Evolutionary conservation across 2,329 filamentous ascomycete genomes (phyloP), one percentile per base, ranked within the genome.

Genomic region (Pleomassaria siparia): DNA sequence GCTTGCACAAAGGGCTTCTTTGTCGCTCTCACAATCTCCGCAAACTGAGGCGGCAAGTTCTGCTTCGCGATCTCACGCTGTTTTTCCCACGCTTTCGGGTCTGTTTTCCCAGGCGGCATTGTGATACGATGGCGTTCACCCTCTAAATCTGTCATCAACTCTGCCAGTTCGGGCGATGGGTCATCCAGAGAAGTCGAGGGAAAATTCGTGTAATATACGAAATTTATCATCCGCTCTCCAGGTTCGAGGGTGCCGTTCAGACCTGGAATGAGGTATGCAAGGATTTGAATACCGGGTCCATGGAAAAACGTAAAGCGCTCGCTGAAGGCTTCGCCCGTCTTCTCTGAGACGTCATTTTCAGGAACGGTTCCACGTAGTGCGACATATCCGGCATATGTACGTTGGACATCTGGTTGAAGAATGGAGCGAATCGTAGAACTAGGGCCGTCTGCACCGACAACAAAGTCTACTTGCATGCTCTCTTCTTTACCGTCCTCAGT

Each of bases 201-300:
- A 21, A 73, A 65, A 51, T 77, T 75, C 43, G 61, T 69, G 59
- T 79, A 80, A 67, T 74, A 77, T 1, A 79, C 72, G 51, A 70
- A 77, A 47, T 78, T 79, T 51, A 78, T 64, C 3, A 76, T 67
- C 10, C 74, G 69, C 20, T 73, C 56, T 4, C 72, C 74, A 0
- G 64, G 58, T 25, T 64, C 59, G 4, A 74, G 62, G 1, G 62
- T 65, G 2, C 75, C 75, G 22, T 72, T 58, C 12, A 69, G 60
- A 1, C 72, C 72, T 0, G 76, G 76, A n/a, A 79, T 76, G 4
- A 73, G 58, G 51, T 78, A 78, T 11, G 67, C 71, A 1, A 74
- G 60, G 16, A 71, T 67, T 41, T 74, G 71, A 1, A 69, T 60
- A 12, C 70, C 71, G 8, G 50, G 40, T 0, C 59, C 44, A 42